Conservation (phyloP, 129 eudicot species). For the Kitagawia praeruptora region DNA sequence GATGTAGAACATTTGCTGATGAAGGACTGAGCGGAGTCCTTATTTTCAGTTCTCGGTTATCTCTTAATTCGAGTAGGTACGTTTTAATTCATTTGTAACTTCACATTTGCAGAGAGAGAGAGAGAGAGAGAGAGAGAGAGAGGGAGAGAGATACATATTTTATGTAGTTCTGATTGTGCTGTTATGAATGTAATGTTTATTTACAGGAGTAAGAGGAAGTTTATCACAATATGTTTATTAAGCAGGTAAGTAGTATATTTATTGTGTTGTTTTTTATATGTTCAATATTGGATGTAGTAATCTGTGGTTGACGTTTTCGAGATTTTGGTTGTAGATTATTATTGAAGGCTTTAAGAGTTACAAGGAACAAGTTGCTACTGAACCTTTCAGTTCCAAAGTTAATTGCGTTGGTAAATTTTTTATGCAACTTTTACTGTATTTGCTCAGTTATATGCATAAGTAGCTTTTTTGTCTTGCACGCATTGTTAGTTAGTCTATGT, state of each 20-base stretch:
- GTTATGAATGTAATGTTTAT: not conserved
- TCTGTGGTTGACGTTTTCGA: conserved; percentile 4
- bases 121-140: not conserved
- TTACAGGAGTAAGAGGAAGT: conserved; percentile 10
- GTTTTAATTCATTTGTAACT: not conserved
- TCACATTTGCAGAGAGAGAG: not conserved
- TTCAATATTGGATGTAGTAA: not conserved
- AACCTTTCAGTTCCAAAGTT: conserved; percentile 86
- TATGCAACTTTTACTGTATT: not conserved
- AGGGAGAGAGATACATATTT: not conserved
- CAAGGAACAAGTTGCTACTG: conserved; percentile 87
- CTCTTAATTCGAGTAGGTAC: not conserved
- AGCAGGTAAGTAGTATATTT: conserved; percentile 45
- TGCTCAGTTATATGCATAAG: not conserved
- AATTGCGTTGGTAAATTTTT: conserved; percentile 77
- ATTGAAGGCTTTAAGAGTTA: conserved; percentile 98
- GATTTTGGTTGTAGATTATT: conserved; percentile 44
- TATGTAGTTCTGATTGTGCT: not conserved
- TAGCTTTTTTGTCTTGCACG: not conserved
- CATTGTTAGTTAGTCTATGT: not conserved
- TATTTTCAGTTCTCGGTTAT: not conserved
- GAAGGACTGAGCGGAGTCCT: not conserved
- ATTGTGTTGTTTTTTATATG: not conserved
- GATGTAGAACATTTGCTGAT: not conserved
- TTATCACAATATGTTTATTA: conserved; percentile 58